These are phyloP conservation scores for Zoysia matrella DNA, from an alignment of 202 grass and related monocot species.

Conservation along the genomic window DNA sequence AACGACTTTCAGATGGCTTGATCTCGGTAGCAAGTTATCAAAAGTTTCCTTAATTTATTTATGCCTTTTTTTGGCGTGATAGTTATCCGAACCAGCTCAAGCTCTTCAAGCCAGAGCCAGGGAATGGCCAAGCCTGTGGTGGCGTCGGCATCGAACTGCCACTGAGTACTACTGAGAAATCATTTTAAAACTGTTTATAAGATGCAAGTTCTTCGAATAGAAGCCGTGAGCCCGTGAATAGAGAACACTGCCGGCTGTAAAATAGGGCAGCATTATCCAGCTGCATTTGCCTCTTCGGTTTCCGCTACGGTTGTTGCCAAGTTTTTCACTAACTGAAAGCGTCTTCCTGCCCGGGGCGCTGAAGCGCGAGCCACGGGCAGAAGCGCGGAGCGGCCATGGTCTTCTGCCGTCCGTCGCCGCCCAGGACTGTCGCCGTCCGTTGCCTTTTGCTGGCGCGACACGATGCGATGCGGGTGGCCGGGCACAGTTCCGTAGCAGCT, in stretches of 20 bases:
- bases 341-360: too few relatives aligned
- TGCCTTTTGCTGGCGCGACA: constrained; percentile 10
- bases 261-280: neutral
- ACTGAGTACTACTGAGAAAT: too few relatives aligned
- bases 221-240: neutral
- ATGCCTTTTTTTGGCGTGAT: neutral
- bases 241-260: neutral
- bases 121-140: neutral
- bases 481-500: constrained; percentile 19
- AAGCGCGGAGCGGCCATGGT: too few relatives aligned
- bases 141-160: neutral
- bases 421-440: too few relatives aligned
- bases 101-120: too few relatives aligned
- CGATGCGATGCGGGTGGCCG: neutral
- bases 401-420: too few relatives aligned
- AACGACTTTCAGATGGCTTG: neutral
- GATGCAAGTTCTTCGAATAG: too few relatives aligned
- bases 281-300: neutral
- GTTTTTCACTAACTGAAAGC: neutral
- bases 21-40: neutral
- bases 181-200: neutral
- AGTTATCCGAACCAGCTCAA: neutral
- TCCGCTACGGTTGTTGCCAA: neutral
- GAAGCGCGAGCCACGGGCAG: neutral
- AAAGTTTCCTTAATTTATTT: neutral